A percentile compares a stretch with the other conserved stretches of the same genome.
Conservation (phyloP, 805 yeast genomes). For the Clavispora santaluciae region DNA sequence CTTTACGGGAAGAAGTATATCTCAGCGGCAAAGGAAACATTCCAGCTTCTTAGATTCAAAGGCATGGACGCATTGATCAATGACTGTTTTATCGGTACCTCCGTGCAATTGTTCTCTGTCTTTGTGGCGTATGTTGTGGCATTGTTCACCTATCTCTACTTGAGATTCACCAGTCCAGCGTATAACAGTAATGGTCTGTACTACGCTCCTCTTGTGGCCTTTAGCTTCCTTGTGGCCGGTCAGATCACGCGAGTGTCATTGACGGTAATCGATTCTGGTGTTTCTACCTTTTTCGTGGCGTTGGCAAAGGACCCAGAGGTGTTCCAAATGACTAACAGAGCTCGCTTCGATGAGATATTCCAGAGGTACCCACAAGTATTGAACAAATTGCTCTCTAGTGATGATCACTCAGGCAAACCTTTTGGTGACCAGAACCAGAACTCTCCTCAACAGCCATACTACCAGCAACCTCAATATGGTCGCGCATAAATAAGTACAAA, state of each 20-base stretch:
- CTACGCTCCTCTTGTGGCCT: constrained; percentile 72
- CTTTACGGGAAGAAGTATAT: constrained; percentile 78
- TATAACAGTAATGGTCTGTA: constrained; percentile 57
- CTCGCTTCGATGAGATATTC: constrained; percentile 57
- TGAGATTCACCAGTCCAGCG: constrained; percentile 62
- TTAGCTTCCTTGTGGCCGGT: constrained; percentile 64
- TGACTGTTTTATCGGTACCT: constrained; percentile 76
- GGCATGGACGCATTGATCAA: constrained; percentile 83
- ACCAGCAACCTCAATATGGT: constrained; percentile 10
- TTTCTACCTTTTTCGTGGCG: constrained; percentile 78
- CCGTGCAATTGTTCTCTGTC: constrained; percentile 70
- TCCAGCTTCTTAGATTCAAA: constrained; percentile 68
- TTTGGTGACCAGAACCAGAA: constrained; percentile 9
- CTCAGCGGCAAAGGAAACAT: constrained; percentile 74
- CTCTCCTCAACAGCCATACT: constrained; percentile 7
- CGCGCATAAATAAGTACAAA: not conserved
- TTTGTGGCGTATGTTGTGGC: constrained; percentile 63
- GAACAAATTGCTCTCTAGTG: constrained; percentile 34
- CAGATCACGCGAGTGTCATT: constrained; percentile 72
- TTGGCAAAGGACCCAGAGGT: constrained; percentile 82
- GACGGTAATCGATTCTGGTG: constrained; percentile 75
- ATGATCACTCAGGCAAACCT: no score
- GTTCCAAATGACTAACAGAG: constrained; percentile 67
- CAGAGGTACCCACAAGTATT: constrained; percentile 65
- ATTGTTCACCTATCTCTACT: constrained; percentile 58